Percentiles rank a stretch among this genome's conserved stretches.
Evolutionary conservation across 306 rosid species (phyloP).

Genomic region (Castanea crenata): DNA sequence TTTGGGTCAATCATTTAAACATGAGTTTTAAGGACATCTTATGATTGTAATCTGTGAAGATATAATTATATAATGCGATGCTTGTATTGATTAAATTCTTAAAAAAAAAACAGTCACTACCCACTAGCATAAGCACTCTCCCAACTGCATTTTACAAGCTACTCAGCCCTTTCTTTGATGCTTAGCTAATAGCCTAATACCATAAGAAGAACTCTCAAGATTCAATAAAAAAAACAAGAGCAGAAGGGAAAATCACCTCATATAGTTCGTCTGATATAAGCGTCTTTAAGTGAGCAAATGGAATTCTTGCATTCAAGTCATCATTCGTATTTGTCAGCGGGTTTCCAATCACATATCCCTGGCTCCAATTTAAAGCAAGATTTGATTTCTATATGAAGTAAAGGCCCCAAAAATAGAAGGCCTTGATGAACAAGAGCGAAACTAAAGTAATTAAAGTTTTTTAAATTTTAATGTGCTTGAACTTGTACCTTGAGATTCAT

Average conservation of each 20-base stretch:
- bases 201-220: too few relatives aligned
- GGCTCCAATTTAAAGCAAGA: neutral
- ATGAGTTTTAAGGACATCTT: too few relatives aligned
- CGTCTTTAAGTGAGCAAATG: slow-evolving; percentile 8
- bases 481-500: neutral
- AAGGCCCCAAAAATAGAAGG: neutral
- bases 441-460: neutral
- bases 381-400: neutral
- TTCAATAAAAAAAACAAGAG: too few relatives aligned
- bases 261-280: slow-evolving; percentile 20
- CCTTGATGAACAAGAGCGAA: neutral
- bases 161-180: too few relatives aligned
- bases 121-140: too few relatives aligned
- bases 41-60: neutral
- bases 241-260: neutral
- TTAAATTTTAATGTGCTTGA: too few relatives aligned
- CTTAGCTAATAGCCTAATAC: too few relatives aligned
- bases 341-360: slow-evolving; percentile 28
- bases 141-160: neutral
- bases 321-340: neutral
- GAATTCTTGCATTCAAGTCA: neutral
- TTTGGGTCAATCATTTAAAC: too few relatives aligned
- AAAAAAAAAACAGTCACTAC: too few relatives aligned
- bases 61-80: neutral
- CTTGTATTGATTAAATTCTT: neutral